These are phyloP conservation scores for Perilla frutescens DNA, from an alignment of 257 asterid genomes.

Conservation along the genomic window DNA sequence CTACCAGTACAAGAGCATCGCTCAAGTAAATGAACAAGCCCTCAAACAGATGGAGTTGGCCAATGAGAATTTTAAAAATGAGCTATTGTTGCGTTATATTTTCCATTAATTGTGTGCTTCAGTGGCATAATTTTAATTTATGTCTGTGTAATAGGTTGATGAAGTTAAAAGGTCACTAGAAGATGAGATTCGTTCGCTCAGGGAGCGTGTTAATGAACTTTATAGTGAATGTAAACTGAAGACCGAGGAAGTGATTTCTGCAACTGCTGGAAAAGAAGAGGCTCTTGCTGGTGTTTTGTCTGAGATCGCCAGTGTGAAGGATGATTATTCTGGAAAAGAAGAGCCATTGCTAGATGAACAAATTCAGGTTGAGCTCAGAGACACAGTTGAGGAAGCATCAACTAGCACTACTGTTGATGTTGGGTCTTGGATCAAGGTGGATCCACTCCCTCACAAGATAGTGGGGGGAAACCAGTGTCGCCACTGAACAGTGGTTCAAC, in stretches of 20 bases:
- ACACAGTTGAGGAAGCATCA: slow-evolving; percentile 51
- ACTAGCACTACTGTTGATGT: slow-evolving; percentile 43
- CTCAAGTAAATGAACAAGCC: slow-evolving; percentile 86
- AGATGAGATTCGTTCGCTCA: slow-evolving; percentile 60
- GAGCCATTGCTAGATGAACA: slow-evolving; percentile 48
- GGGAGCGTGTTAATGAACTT: slow-evolving; percentile 62
- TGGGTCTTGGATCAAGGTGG: slow-evolving; percentile 58
- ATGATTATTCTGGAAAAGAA: slow-evolving; percentile 67
- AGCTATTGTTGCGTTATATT: slow-evolving; percentile 48
- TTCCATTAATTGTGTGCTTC: slow-evolving; percentile 1
- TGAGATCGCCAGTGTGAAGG: slow-evolving; percentile 69
- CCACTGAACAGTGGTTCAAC: slow-evolving; percentile 55
- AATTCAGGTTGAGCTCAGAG: slow-evolving; percentile 54
- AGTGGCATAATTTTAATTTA: slow-evolving; percentile 14
- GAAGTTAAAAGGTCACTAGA: slow-evolving; percentile 67
- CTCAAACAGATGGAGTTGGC: slow-evolving; percentile 71
- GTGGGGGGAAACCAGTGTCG: slow-evolving; percentile 48
- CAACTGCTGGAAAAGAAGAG: slow-evolving; percentile 75
- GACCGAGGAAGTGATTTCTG: slow-evolving; percentile 69
- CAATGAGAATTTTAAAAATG: slow-evolving; percentile 63
- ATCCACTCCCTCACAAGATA: slow-evolving; percentile 37
- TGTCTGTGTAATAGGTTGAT: slow-evolving; percentile 52
- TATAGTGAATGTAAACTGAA: slow-evolving; percentile 64
- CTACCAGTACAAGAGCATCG: slow-evolving; percentile 84
- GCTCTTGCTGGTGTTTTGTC: slow-evolving; percentile 69